Conservation (phyloP, 805 yeast genomes). For the Myxozyma sirexii region DNA sequence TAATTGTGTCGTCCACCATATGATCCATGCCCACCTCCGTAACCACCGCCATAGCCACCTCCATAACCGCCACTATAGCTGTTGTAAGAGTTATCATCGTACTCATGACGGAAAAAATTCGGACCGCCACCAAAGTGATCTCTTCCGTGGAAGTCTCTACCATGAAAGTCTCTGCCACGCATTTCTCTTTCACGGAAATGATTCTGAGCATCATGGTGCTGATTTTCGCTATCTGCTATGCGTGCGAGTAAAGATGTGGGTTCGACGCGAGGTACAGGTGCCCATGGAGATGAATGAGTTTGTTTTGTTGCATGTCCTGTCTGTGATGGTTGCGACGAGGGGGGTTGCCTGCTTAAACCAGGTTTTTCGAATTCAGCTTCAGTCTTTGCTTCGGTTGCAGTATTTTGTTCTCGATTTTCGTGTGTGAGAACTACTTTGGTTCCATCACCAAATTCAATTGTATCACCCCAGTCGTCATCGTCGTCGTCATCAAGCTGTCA, state of each 20-base stretch:
- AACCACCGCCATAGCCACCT: background rate
- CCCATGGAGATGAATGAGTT: conserved; percentile 30
- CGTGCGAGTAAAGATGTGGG: conserved; percentile 20
- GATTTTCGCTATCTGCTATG: conserved; percentile 6
- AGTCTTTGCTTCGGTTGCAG: background rate
- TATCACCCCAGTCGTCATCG: conserved; percentile 42
- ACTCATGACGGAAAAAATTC: conserved; percentile 3
- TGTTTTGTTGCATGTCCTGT: background rate
- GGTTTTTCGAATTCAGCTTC: too few species aligned
- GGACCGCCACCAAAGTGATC: conserved; percentile 1
- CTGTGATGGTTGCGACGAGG: background rate
- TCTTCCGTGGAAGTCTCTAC: conserved; percentile 1
- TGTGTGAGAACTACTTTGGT: conserved; percentile 36
- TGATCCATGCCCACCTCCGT: background rate
- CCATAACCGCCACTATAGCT: background rate
- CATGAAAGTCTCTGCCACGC: conserved; percentile 10
- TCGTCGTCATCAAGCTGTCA: conserved; percentile 43
- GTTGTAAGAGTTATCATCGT: conserved; percentile 1
- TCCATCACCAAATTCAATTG: conserved; percentile 37
- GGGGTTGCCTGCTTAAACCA: too few species aligned
- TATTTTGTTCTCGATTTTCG: conserved; percentile 5
- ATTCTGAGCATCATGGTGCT: background rate
- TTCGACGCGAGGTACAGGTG: conserved; percentile 26
- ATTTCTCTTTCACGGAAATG: background rate
- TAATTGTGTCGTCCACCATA: conserved; percentile 12